Evolutionary conservation across 1,284 basidiomycete genomes (phyloP), one percentile per base, ranked within the genome.

Genomic region (Grifola frondosa): DNA sequence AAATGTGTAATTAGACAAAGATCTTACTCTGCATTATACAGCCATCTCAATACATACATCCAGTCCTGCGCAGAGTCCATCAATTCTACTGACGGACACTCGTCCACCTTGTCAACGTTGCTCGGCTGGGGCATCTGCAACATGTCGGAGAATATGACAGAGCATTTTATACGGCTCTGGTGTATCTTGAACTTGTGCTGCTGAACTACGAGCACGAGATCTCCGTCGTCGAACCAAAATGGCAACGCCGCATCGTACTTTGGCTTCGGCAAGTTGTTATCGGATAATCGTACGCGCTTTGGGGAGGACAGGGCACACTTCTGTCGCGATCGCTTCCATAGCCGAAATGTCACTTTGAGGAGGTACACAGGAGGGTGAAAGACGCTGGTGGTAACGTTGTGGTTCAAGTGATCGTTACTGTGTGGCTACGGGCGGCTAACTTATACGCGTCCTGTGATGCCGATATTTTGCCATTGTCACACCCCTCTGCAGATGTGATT

Each of bases 21-120:
- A 37, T 48, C 40, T 16, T 30, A 68, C 68, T 48, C 44, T 12
- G 48, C 56, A 34, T 64, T 46, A 51, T 69, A 70, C 43, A 68
- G 61, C 60, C 63, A 68, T 19, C 42, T 37, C 25, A 69, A 42
- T 4, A 56, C 48, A 2, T 55, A 53, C 5, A 50, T 49, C 65
- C 63, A 66, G 43, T 67, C 64, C 2, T 52, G 44, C 36, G 58
- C 30, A 10, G 57, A 15, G 40, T 67, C 65, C 10, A 46, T 38
- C 10, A 66, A 44, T 5, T 40, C 37, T 15, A 69, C 64, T 11
- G 60, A 41, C 3, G 65, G 63, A 37, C 60, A 65, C 1, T 57
- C 63, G 23, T 67, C 63, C 11, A 62, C 42, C 15, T 28, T 54
- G 20, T 70, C 65, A 7, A 42, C 42, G 12, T 50, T 44, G 1